Evolutionary conservation across 2,329 filamentous ascomycete genomes (phyloP).

Genomic region (Zalaria sp.): DNA sequence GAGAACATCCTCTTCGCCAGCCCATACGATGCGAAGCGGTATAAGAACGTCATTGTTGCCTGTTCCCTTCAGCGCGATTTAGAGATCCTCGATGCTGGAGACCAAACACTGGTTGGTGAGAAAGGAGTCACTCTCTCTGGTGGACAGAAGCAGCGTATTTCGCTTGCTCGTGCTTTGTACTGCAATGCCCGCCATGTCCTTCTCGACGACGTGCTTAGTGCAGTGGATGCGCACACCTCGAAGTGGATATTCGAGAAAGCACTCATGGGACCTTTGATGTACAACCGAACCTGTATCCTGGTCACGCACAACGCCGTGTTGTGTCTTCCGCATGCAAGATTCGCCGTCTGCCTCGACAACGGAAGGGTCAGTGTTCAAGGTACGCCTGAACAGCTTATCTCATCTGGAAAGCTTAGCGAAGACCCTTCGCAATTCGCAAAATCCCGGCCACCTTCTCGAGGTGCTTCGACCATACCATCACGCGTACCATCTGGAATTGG

Average conservation of each 20-base stretch:
- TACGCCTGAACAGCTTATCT: constrained; percentile 61
- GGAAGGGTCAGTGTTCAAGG: constrained; percentile 68
- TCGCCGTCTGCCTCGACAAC: constrained; percentile 76
- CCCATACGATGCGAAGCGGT: constrained; percentile 62
- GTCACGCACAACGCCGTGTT: constrained; percentile 93
- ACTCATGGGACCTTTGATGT: constrained; percentile 79
- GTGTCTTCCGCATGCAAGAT: constrained; percentile 65
- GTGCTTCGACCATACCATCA: constrained; percentile 61
- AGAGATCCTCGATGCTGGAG: constrained; percentile 80
- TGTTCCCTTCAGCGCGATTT: constrained; percentile 86
- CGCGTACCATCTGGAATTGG: constrained; percentile 60
- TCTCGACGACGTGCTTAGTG: constrained; percentile 88
- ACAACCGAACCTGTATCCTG: constrained; percentile 75
- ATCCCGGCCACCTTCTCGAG: constrained; percentile 55
- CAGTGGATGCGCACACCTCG: constrained; percentile 91
- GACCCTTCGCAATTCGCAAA: constrained; percentile 56
- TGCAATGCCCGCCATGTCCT: constrained; percentile 83
- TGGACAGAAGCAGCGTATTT: constrained; percentile 95
- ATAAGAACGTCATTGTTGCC: constrained; percentile 75
- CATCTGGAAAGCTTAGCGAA: constrained; percentile 78
- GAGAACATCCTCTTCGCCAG: constrained; percentile 91
- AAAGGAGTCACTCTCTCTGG: constrained; percentile 95
- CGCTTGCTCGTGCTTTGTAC: constrained; percentile 91
- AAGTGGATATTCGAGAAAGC: constrained; percentile 97
- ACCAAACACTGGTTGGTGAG: constrained; percentile 88